Percentiles rank a stretch among this genome's conserved stretches.
Evolutionary conservation across 345 rosid species (phyloP).

Genomic region (Eucalyptus regnans): DNA sequence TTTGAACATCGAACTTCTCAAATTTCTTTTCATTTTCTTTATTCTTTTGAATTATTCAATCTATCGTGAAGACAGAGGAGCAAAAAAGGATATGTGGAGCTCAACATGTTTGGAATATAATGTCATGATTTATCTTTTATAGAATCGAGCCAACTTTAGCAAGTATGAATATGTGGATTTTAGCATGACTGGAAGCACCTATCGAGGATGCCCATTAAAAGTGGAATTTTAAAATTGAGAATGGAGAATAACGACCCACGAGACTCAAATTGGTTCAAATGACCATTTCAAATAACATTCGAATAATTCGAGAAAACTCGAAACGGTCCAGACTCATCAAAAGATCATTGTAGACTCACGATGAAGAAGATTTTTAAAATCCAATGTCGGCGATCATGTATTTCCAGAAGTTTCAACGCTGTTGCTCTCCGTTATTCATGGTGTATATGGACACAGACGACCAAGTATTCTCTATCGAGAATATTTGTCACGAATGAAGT

Average conservation of each 20-base stretch:
- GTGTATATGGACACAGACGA: background rate
- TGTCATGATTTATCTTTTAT: too few species aligned
- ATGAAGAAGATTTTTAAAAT: background rate
- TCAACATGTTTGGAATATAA: too few species aligned
- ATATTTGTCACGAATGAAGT: background rate
- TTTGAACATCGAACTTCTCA: background rate
- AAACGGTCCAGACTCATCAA: accelerated
- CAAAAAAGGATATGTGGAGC: too few species aligned
- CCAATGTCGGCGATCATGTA: background rate
- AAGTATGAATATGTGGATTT: accelerated
- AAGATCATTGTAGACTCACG: too few species aligned
- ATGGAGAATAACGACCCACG: too few species aligned
- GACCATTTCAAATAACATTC: background rate
- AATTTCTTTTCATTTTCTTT: background rate
- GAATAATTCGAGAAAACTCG: background rate
- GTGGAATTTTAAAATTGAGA: too few species aligned
- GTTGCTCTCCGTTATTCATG: background rate
- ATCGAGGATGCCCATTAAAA: too few species aligned
- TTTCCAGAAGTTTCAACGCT: background rate
- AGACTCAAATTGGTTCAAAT: too few species aligned
- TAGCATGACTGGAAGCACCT: accelerated
- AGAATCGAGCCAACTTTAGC: accelerated
- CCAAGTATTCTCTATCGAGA: background rate
- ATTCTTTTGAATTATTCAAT: too few species aligned
- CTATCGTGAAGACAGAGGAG: background rate